Conservation (phyloP, 331 rosid species). For the Malus hybrid region DNA sequence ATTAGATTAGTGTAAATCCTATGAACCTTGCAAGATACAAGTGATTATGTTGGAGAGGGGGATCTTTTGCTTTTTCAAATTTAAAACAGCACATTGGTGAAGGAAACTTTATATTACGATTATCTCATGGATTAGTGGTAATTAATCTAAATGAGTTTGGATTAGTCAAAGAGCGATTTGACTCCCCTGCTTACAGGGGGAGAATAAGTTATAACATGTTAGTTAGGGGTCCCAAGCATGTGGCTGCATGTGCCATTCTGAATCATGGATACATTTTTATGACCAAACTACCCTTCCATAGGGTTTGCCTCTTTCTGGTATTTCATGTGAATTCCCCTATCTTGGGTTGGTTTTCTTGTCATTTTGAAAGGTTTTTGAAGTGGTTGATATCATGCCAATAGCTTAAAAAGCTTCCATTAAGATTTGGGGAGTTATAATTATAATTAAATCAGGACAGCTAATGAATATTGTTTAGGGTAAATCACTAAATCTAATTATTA, state of each 20-base stretch:
- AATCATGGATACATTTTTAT: constrained; percentile 31
- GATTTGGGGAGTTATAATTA: constrained; percentile 63
- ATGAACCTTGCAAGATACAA: not conserved
- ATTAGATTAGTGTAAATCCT: not conserved
- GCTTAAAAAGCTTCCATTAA: constrained; percentile 51
- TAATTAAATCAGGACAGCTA: constrained; percentile 77
- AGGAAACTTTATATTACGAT: constrained; percentile 7
- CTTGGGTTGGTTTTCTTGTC: constrained; percentile 35
- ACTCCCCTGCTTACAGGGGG: constrained; percentile 55
- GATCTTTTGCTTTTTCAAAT: constrained; percentile 11
- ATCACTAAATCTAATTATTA: constrained; percentile 33
- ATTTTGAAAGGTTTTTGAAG: constrained; percentile 20
- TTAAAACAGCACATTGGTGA: constrained; percentile 10
- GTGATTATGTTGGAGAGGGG: not conserved
- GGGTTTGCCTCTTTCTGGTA: constrained; percentile 27
- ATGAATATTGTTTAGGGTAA: constrained; percentile 28
- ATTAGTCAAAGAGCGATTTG: constrained; percentile 58
- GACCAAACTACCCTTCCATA: constrained; percentile 42
- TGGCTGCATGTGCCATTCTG: constrained; percentile 91
- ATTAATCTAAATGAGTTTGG: constrained; percentile 8
- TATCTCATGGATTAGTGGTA: constrained; percentile 23
- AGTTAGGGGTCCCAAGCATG: constrained; percentile 63
- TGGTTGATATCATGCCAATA: constrained; percentile 36
- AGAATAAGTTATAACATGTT: constrained; percentile 38
- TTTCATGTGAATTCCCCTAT: constrained; percentile 14